Evolutionary conservation across 805 yeast genomes (phyloP).

Genomic region (Nakazawaea molendinolei): DNA sequence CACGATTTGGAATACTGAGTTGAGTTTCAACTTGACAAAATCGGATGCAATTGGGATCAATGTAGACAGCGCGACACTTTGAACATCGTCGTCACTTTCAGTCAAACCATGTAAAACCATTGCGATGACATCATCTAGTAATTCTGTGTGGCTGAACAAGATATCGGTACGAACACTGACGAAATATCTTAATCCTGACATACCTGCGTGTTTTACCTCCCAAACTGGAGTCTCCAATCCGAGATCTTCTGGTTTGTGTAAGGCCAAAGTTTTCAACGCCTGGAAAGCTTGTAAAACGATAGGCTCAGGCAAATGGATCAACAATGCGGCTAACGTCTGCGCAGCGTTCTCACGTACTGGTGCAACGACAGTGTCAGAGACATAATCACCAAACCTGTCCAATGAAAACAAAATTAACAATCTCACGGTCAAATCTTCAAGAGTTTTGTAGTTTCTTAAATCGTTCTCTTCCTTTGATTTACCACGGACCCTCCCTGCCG

Average conservation of each 20-base stretch:
- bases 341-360: conserved; percentile 98
- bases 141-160: conserved; percentile 48
- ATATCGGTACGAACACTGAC: conserved; percentile 84
- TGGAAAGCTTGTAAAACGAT: conserved; percentile 56
- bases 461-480: conserved; percentile 57
- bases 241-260: conserved; percentile 45
- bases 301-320: conserved; percentile 62
- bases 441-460: conserved; percentile 52
- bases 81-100: conserved; percentile 88
- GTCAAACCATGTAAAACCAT: conserved; percentile 83
- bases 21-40: conserved; percentile 60
- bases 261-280: conserved; percentile 59
- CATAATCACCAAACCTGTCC: conserved; percentile 95
- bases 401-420: conserved; percentile 81
- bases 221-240: conserved; percentile 56
- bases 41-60: conserved; percentile 85
- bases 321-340: conserved; percentile 84
- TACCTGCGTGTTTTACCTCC: conserved; percentile 99
- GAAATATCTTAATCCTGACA: conserved; percentile 86
- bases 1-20: conserved; percentile 40
- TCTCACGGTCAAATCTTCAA: conserved; percentile 86
- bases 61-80: conserved; percentile 93
- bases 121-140: conserved; percentile 64
- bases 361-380: conserved; percentile 95
- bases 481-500: conserved; percentile 78